Base-by-base conservation (phyloP, 164 flowering plant genomes). In the grape (Vitis vinifera) region DNA sequence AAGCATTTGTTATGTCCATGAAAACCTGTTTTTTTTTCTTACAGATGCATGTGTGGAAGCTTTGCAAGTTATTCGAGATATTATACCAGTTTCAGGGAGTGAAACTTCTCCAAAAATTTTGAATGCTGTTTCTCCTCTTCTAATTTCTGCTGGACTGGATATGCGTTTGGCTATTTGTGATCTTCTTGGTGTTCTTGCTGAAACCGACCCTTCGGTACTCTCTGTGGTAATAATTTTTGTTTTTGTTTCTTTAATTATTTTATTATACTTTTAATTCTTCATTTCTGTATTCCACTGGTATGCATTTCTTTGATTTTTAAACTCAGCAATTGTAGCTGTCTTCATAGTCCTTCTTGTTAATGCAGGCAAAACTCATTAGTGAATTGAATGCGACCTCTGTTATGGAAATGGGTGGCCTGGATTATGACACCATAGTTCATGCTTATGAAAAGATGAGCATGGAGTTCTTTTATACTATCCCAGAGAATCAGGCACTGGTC, bases 351-450 rank as follows among this genome's bases (percentile, higher is more conserved):
- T 63, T 68, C 44, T 51, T 47, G 59, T 64, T 55, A 49, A 17
- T 84, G 73, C 87, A 95, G 99, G 97, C 92, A 61, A 78, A 83
- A 66, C 82, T 90, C 72, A 27, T 90, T 23, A 74, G 78, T 37
- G 83, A 86, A 59, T 68, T 96, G 75, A 96, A 96, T 82, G 87
- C 97, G 63, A 81, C 85, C 23, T 87, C 94, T 61, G 68, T 65
- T 19, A 49, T 72, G 19, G 99, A 91, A 77, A 76, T 91, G 44
- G 95, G 76, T 63, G 90, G 74, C 56, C 80, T 87, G 76, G 98
- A 95, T 80, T 90, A 83, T 78, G 98, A 91, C 59, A 77, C 77
- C 37, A 74, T 89, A 15, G 66, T 86, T n/a, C 70, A 62, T 84
- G 88, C 94, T 68, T 96, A 93, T 77, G 90, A 80, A n/a, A 81